These are phyloP conservation scores for Psilocybe tampanensis DNA, from an alignment of 768 basidiomycete genomes.

Conservation along the genomic window DNA sequence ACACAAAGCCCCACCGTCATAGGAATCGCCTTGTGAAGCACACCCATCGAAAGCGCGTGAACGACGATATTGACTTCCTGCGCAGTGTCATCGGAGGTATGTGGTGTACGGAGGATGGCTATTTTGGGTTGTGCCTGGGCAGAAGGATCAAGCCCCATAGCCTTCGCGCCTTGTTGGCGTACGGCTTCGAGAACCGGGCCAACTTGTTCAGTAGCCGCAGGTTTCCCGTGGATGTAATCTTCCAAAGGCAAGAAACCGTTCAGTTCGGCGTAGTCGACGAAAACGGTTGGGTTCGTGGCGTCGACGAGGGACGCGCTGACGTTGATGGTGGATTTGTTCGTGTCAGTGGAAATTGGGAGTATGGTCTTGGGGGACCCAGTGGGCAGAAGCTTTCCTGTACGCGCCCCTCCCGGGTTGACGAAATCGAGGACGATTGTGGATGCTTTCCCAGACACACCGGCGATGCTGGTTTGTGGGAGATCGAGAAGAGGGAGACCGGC, in stretches of 20 bases:
- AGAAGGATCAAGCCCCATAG: slow-evolving; percentile 65
- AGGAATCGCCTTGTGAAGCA: slow-evolving; percentile 68
- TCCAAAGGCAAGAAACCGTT: slow-evolving; percentile 37
- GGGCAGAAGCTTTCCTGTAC: slow-evolving; percentile 73
- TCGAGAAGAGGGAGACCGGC: slow-evolving; percentile 45
- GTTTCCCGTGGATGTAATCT: slow-evolving; percentile 35
- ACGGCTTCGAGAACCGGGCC: slow-evolving; percentile 49
- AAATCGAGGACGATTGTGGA: slow-evolving; percentile 71
- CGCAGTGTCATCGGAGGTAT: slow-evolving; percentile 20
- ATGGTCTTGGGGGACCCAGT: slow-evolving; percentile 51
- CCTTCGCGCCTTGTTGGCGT: slow-evolving; percentile 53
- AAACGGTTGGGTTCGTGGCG: slow-evolving; percentile 76
- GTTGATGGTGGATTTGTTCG: slow-evolving; percentile 7
- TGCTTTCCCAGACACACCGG: slow-evolving; percentile 68
- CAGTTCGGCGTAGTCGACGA: slow-evolving; percentile 52
- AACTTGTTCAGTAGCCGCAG: slow-evolving; percentile 24
- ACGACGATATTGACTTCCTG: slow-evolving; percentile 50
- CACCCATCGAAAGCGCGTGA: slow-evolving; percentile 71
- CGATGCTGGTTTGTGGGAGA: slow-evolving; percentile 54
- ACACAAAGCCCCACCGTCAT: slow-evolving; percentile 75
- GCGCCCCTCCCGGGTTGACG: slow-evolving; percentile 64
- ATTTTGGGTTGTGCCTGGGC: slow-evolving; percentile 75
- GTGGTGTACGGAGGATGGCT: slow-evolving; percentile 50
- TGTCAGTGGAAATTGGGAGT: slow-evolving; percentile 33
- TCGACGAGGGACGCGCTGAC: slow-evolving; percentile 61